These are phyloP conservation scores for Microsporum ferrugineum DNA, from an alignment of 2,329 filamentous ascomycete species.

Conservation along the genomic window DNA sequence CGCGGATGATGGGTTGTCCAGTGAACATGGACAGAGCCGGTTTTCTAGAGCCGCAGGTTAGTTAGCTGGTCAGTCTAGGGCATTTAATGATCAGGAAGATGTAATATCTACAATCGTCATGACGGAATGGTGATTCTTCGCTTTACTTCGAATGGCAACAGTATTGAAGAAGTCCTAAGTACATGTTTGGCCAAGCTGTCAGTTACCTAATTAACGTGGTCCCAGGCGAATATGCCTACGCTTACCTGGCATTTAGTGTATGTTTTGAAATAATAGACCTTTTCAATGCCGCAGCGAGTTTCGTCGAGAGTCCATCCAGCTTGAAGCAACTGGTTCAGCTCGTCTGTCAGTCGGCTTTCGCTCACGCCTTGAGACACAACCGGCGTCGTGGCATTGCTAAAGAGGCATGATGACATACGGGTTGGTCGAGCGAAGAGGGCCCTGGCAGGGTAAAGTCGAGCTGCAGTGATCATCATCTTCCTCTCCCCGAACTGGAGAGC, in stretches of 20 bases:
- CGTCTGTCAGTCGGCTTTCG: not conserved
- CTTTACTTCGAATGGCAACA: constrained; percentile 13
- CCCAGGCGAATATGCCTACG: not conserved
- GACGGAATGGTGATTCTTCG: constrained; percentile 30
- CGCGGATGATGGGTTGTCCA: constrained; percentile 18
- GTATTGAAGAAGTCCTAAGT: constrained; percentile 4
- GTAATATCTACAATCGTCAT: constrained; percentile 25
- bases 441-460: not conserved
- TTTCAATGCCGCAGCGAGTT: not conserved
- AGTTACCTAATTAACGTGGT: not conserved
- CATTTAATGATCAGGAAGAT: not conserved
- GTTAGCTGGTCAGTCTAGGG: not conserved
- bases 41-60: constrained; percentile 7
- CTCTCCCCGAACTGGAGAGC: not conserved
- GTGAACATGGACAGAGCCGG: constrained; percentile 14
- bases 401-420: not conserved
- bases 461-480: not conserved
- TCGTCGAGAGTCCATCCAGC: constrained; percentile 2
- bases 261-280: constrained; percentile 9
- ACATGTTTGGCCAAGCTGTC: too few relatives aligned
- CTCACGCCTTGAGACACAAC: not conserved
- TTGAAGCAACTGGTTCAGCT: not conserved
- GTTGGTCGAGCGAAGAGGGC: not conserved
- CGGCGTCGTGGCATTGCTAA: not conserved
- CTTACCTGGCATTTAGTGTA: constrained; percentile 7